Conservation (phyloP, 2,329 filamentous ascomycete genomes). For the Sporothrix brunneoviolacea region DNA sequence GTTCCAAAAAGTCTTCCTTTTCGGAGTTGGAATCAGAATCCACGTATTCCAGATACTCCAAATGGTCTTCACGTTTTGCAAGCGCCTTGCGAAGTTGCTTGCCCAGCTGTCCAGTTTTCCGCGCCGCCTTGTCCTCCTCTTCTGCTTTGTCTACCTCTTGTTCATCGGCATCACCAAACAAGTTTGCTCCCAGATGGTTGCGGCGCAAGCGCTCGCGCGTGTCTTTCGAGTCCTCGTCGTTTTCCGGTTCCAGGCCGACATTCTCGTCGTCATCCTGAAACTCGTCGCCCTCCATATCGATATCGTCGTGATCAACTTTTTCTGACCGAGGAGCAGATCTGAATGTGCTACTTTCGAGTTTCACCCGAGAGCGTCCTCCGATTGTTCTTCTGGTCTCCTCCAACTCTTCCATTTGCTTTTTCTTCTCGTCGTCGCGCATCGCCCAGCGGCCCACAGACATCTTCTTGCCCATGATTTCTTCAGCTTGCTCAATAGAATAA, state of each 20-base stretch:
- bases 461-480: slow-evolving; percentile 75
- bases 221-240: slow-evolving; percentile 73
- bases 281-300: slow-evolving; percentile 61
- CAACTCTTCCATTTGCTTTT: slow-evolving; percentile 51
- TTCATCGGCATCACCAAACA: slow-evolving; percentile 67
- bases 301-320: slow-evolving; percentile 63
- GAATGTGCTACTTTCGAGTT: slow-evolving; percentile 62
- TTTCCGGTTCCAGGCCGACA: slow-evolving; percentile 64
- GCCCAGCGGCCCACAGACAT: slow-evolving; percentile 74
- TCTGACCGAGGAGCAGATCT: slow-evolving; percentile 55
- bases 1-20: slow-evolving; percentile 26
- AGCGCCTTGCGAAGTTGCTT: slow-evolving; percentile 76
- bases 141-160: slow-evolving; percentile 67
- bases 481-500: slow-evolving; percentile 76
- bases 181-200: slow-evolving; percentile 79
- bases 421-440: slow-evolving; percentile 59
- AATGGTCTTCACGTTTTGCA: slow-evolving; percentile 77
- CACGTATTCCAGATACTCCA: slow-evolving; percentile 79
- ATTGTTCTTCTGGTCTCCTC: slow-evolving; percentile 50
- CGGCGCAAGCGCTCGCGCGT: slow-evolving; percentile 66
- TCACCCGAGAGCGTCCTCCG: slow-evolving; percentile 52
- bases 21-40: slow-evolving; percentile 67
- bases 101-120: slow-evolving; percentile 64
- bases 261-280: slow-evolving; percentile 89
- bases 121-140: slow-evolving; percentile 60